Conservation (phyloP, 192 early-diverging fungal genomes). For the Radiomyces spectabilis region DNA sequence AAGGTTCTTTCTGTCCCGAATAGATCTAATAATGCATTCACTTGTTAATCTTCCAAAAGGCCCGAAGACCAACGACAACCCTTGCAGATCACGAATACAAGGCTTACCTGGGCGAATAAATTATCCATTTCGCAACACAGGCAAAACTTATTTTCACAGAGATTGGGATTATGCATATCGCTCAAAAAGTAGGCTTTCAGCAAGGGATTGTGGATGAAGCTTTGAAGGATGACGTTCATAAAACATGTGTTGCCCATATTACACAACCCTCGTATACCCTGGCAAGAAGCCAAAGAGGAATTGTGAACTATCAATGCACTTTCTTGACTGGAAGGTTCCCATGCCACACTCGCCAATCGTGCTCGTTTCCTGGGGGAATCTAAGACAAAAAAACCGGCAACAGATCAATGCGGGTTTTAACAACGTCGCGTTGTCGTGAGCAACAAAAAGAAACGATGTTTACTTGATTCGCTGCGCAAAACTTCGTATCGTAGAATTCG, state of each 20-base stretch:
- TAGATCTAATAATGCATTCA: constrained; percentile 49
- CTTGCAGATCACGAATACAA: neutral
- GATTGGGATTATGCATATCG: constrained; percentile 70
- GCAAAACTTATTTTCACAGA: constrained; percentile 63
- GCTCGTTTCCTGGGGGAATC: constrained; percentile 43
- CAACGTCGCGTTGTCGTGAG: too few species aligned
- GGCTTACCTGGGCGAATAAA: constrained; percentile 63
- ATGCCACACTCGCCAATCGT: constrained; percentile 33
- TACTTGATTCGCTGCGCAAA: neutral
- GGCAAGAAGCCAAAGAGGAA: constrained; percentile 39
- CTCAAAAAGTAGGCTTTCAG: constrained; percentile 86
- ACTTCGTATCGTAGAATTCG: constrained; percentile 14
- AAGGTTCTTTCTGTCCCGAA: constrained; percentile 60
- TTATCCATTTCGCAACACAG: constrained; percentile 93
- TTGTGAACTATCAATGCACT: constrained; percentile 36
- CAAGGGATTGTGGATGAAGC: constrained; percentile 87
- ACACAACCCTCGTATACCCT: constrained; percentile 68
- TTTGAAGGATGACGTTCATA: constrained; percentile 91
- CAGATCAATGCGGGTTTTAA: too few species aligned
- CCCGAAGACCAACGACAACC: neutral
- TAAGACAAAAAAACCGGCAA: too few species aligned
- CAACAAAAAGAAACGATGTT: constrained; percentile 11
- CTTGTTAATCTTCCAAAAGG: too few species aligned
- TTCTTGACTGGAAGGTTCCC: constrained; percentile 56
- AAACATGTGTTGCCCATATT: constrained; percentile 97